Evolutionary conservation across 352 stramenopile species (phyloP).

Genomic region (Globisporangium acanthophoron): DNA sequence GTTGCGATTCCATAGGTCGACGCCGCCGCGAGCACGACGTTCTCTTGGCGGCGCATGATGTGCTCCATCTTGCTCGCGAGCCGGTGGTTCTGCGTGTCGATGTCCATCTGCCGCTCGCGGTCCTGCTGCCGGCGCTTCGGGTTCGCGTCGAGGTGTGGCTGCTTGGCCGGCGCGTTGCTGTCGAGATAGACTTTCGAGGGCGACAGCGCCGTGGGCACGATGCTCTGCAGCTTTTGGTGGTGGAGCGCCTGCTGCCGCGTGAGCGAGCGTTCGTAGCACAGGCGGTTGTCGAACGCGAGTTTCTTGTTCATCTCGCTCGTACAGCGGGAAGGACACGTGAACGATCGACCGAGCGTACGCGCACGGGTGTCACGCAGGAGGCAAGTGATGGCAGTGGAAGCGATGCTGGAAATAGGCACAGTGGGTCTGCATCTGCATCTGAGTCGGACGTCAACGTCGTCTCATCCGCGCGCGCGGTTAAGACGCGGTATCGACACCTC

Average conservation of each 20-base stretch:
- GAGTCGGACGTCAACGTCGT: no score
- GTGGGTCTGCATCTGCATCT: no score
- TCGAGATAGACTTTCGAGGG: conserved; percentile 59
- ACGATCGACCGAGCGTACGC: no score
- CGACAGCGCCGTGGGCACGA: conserved; percentile 53
- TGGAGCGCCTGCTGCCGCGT: conserved; percentile 52
- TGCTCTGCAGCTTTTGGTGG: conserved; percentile 55
- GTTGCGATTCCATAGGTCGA: conserved; percentile 10
- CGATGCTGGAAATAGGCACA: no score
- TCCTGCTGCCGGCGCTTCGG: conserved; percentile 59
- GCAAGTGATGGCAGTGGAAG: no score
- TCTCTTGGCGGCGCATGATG: conserved; percentile 61
- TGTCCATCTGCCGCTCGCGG: conserved; percentile 50
- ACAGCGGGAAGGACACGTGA: neutral
- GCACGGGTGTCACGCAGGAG: no score
- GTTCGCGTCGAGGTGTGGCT: conserved; percentile 44
- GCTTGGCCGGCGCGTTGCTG: conserved; percentile 37
- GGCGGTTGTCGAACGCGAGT: conserved; percentile 72
- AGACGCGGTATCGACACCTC: no score
- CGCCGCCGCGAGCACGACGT: conserved; percentile 37
- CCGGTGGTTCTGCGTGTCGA: conserved; percentile 66
- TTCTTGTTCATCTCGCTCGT: conserved; percentile 54
- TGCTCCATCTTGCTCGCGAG: conserved; percentile 69
- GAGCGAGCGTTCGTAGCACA: conserved; percentile 80
- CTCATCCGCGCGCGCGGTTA: no score